Evolutionary conservation across 1,284 basidiomycete species (phyloP), one percentile per base, ranked within the genome.

Genomic region (Caloboletus inedulis): DNA sequence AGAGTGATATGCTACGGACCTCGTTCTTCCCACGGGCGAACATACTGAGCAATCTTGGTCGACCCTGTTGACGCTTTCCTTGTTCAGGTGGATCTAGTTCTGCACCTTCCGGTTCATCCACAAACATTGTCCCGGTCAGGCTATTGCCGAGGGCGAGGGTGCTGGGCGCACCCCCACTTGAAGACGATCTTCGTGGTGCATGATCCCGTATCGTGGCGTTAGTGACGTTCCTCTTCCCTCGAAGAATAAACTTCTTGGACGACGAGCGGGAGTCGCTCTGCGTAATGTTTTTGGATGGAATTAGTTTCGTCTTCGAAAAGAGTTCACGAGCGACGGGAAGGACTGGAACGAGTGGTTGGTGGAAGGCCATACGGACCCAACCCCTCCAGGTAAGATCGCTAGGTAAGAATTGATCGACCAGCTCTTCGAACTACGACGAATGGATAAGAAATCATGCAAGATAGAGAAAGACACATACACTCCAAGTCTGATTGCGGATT

Each of bases 401-500:
- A 2, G 87, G 87, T 56, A 89, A 82, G 62, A 89, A 89, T 61
- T 89, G 85, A 59, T 91, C 83, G 16, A 92, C 85, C 31, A 94
- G 65, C 55, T 94, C 90, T 66, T 91, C 87, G 59, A 91, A 91
- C 78, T 91, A 51, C 16, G 40, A 46, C 43, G 16, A 48, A 36
- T 46, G 44, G 40, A 39, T 55, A 54, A 43, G 31, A 18, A 21
- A 42, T 47, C 25, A 43, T 46, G 36, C 29, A 47, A 49, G 23
- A 34, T 48, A 40, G 3, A 52, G 41, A 47, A 46, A 37, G 33
- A 67, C 1, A 63, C 87, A 60, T 69, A 90, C 88, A 70, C 88
- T 91, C 82, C 85, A 93, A 0, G 92, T 94, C 69, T 91, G 86
- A 67, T 95, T 93, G 58, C 83, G 81, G 69, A 93, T 95, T 62